Percentiles rank a stretch among this genome's conserved stretches.
Conservation (phyloP, 768 basidiomycete genomes). For the Imleria badia region DNA sequence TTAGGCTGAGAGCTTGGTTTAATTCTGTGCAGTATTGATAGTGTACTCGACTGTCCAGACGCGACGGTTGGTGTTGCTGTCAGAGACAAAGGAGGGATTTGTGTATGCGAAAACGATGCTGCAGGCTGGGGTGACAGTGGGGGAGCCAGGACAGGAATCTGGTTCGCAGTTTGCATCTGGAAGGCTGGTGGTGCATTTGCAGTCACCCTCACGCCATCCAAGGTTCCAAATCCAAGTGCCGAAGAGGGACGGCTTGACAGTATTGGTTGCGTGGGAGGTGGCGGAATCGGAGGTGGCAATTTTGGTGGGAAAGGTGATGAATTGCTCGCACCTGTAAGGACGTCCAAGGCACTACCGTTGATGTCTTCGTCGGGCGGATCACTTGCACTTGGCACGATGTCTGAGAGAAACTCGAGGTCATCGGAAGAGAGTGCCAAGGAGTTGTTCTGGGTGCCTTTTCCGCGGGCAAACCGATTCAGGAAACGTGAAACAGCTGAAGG, state of each 20-base stretch:
- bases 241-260: conserved; percentile 14
- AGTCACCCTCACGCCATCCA: neutral
- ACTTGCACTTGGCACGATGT: conserved; percentile 55
- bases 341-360: conserved; percentile 34
- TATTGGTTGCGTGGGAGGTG: conserved; percentile 31
- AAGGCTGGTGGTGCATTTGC: neutral
- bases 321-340: conserved; percentile 42
- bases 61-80: conserved; percentile 1
- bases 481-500: conserved; percentile 83
- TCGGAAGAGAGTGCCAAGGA: conserved; percentile 73
- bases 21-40: conserved; percentile 12
- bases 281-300: conserved; percentile 49
- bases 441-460: conserved; percentile 40
- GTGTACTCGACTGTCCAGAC: conserved; percentile 1
- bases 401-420: conserved; percentile 81
- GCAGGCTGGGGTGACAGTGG: conserved; percentile 35
- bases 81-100: conserved; percentile 10
- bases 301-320: conserved; percentile 42
- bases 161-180: conserved; percentile 1
- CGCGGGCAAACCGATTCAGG: conserved; percentile 69
- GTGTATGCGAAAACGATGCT: conserved; percentile 17
- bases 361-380: conserved; percentile 40
- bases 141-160: conserved; percentile 14
- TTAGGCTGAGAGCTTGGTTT: conserved; percentile 20
- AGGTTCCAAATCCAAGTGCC: neutral